Conservation (phyloP, 2,329 filamentous ascomycete genomes). For the Pyricularia grisea region DNA sequence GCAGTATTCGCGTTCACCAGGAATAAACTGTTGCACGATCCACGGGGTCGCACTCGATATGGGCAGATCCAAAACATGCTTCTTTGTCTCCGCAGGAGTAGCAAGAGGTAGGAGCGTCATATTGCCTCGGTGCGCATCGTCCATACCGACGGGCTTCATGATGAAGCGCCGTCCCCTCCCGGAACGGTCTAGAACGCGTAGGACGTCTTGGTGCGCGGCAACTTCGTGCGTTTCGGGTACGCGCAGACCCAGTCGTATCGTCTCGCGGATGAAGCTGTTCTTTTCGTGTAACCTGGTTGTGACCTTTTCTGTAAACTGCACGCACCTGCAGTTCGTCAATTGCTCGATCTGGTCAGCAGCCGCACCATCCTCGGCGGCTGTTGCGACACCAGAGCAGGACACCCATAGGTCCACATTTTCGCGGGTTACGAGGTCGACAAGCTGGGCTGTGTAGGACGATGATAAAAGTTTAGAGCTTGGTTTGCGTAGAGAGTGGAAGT, state of each 20-base stretch:
- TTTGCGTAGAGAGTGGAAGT: neutral
- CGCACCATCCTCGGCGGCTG: slow-evolving; percentile 55
- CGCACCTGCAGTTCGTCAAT: neutral
- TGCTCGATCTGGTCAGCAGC: slow-evolving; percentile 51
- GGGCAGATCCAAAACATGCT: slow-evolving; percentile 41
- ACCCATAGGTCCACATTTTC: slow-evolving; percentile 65
- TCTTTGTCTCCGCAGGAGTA: slow-evolving; percentile 40
- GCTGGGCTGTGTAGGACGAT: neutral
- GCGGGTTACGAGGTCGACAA: slow-evolving; percentile 49
- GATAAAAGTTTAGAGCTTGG: neutral
- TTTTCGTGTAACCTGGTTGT: slow-evolving; percentile 48
- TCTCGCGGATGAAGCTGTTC: slow-evolving; percentile 52
- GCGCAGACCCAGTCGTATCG: slow-evolving; percentile 41
- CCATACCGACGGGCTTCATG: slow-evolving; percentile 55
- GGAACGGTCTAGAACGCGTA: neutral
- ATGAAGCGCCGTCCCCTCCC: slow-evolving; percentile 39
- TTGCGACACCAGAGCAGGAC: slow-evolving; percentile 59
- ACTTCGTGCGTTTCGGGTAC: slow-evolving; percentile 45
- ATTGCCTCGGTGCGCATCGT: slow-evolving; percentile 47
- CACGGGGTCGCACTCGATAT: slow-evolving; percentile 48
- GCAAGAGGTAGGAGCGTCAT: slow-evolving; percentile 56
- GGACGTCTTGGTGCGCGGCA: slow-evolving; percentile 9
- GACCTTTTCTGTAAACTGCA: neutral
- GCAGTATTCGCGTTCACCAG: slow-evolving; percentile 54
- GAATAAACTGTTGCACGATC: slow-evolving; percentile 61